Conservation (phyloP, 139 green algal genomes). For the Pycnococcus provasolii region DNA sequence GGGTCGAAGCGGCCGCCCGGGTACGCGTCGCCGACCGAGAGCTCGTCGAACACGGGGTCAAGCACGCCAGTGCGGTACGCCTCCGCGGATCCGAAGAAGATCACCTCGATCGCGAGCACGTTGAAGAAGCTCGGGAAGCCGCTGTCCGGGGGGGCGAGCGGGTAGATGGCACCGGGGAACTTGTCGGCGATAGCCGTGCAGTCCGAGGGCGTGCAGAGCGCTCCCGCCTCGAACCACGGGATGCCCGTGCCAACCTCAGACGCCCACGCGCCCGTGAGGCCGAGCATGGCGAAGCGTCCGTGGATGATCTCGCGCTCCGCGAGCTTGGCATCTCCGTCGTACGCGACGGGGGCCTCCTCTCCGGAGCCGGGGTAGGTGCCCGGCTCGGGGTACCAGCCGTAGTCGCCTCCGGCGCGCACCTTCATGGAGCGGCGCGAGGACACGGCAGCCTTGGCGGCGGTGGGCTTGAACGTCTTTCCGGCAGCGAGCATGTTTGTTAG, state of each 20-base stretch:
- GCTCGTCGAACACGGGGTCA: not conserved
- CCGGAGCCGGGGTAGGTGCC: slow-evolving; percentile 7
- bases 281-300: slow-evolving; percentile 39
- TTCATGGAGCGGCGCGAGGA: no score
- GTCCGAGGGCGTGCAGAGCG: slow-evolving; percentile 1
- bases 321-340: not conserved
- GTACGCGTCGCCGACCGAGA: not conserved
- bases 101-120: slow-evolving; percentile 32
- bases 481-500: no score
- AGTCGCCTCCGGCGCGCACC: no score
- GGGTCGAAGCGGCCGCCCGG: slow-evolving; percentile 61
- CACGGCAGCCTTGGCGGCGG: no score
- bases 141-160: slow-evolving; percentile 19
- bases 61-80: slow-evolving; percentile 32
- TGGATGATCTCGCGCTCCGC: slow-evolving; percentile 36
- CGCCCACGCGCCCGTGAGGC: slow-evolving; percentile 24
- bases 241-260: slow-evolving; percentile 28
- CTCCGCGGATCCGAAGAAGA: slow-evolving; percentile 33
- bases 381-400: not conserved
- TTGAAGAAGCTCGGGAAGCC: slow-evolving; percentile 20
- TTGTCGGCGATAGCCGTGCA: not conserved
- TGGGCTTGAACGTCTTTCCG: no score
- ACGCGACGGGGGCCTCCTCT: not conserved
- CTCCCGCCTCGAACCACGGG: slow-evolving; percentile 16
- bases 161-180: not conserved